Base-by-base conservation (phyloP, 805 yeast genomes). In the Candida quercuum region DNA sequence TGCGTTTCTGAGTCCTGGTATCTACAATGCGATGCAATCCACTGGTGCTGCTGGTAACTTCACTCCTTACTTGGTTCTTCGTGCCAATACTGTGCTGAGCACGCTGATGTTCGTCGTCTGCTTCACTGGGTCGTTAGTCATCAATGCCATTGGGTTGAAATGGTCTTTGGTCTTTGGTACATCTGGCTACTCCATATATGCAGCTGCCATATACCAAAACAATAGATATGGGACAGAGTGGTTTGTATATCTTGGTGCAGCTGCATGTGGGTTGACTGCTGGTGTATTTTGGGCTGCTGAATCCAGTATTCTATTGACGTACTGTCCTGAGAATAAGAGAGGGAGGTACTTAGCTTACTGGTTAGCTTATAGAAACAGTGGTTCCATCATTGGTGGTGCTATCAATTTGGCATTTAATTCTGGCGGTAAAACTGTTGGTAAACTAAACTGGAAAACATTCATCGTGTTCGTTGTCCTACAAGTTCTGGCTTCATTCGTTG, bases 261-360 rank as follows among this genome's bases (percentile, higher is more conserved):
- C 38, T 10, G 15, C 39, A 3, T 35, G 48, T 21, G 56, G 56
- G 19, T 28, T 48, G 6, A 32, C 43, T 29, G 51, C 48, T 12
- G 46, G 48, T 20, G 47, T 50, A 4, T 47, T 51, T 32, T 51
- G 53, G 53, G 37, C 37, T n/a, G 44, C 43, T 9, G 54, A 51
- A 30, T 54, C 48, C 16, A 41, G 51, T 6, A 40, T 48, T 21
- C 48, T 47, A 4, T 41, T 49, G 28, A 15, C 37, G 5, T 51
- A 46, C 33, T 50, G 53, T 1, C 51, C 49, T 19, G 29, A 34
- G 9, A 35, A 37, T 14, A 33, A 36, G 21, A 47, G 50, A 39
- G 52, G 54, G 11, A 13, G 38, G n/a, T 51, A 49, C 32, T 42
- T 51, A 32, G 53, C 48, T 10, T 44, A 45, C 20, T 51, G 56